Conservation (phyloP, 768 basidiomycete species). For the Suillus hirtellus region DNA sequence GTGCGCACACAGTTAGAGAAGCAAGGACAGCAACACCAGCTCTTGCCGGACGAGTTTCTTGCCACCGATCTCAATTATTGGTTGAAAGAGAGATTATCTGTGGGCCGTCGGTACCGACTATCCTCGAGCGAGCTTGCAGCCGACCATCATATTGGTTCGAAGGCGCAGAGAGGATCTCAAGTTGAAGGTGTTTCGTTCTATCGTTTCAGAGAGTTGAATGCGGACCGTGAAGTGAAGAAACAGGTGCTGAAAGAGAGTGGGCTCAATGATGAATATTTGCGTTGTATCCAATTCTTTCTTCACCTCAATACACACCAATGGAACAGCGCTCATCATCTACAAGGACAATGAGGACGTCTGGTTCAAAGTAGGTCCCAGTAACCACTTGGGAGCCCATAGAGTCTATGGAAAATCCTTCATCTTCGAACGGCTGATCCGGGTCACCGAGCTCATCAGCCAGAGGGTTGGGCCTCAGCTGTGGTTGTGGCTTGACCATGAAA, state of each 20-base stretch:
- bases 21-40: neutral
- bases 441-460: too few species aligned
- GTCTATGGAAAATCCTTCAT: too few species aligned
- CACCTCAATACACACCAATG: too few species aligned
- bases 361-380: too few species aligned
- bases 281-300: neutral
- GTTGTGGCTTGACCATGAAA: too few species aligned
- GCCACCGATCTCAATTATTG: neutral
- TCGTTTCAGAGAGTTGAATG: neutral
- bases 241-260: constrained; percentile 1
- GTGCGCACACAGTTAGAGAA: neutral
- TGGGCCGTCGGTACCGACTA: neutral
- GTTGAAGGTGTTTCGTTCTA: neutral
- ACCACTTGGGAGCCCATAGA: too few species aligned
- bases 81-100: neutral
- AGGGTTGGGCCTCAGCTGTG: too few species aligned
- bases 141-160: neutral
- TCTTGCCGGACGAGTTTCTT: too few species aligned
- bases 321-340: too few species aligned
- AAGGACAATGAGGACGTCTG: too few species aligned
- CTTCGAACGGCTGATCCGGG: too few species aligned
- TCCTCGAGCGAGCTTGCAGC: neutral
- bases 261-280: neutral
- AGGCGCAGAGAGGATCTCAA: neutral
- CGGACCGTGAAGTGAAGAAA: neutral